These are phyloP conservation scores for Pilatotrama ljubarskyi DNA, from an alignment of 768 basidiomycete genomes.

Conservation along the genomic window DNA sequence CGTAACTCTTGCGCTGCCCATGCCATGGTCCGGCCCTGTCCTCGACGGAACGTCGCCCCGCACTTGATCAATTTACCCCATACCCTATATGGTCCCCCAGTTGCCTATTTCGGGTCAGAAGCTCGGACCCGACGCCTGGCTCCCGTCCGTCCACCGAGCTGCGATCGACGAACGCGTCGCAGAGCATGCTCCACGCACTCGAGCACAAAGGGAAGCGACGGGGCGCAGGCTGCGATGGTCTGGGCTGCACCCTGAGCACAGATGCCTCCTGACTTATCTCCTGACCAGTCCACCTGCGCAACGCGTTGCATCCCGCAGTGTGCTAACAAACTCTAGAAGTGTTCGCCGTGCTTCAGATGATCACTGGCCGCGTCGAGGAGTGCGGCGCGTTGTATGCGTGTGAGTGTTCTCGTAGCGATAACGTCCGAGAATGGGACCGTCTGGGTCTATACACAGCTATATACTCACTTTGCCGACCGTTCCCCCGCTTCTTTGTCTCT, in stretches of 20 bases:
- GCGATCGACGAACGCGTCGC: no score
- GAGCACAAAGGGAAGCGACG: no score
- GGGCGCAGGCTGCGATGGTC: no score
- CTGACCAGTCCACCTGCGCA: not conserved
- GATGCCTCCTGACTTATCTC: no score
- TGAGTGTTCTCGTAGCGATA: not conserved
- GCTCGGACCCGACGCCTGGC: not conserved
- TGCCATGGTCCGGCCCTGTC: no score
- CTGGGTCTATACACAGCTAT: not conserved
- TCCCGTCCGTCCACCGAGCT: no score
- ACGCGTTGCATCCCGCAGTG: not conserved
- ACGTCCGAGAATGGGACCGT: not conserved
- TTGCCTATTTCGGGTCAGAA: not conserved
- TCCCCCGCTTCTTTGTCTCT: constrained; percentile 7
- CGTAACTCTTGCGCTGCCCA: no score
- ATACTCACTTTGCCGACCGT: not conserved
- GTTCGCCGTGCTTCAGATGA: not conserved
- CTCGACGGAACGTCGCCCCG: not conserved
- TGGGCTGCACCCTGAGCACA: no score
- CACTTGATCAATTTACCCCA: constrained; percentile 3
- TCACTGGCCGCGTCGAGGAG: not conserved
- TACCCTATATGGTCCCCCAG: not conserved
- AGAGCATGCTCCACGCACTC: no score
- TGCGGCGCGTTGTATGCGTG: not conserved
- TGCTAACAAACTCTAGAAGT: not conserved